Evolutionary conservation across 208 protist species (phyloP).

Genomic region (Borovskyia barvae): DNA sequence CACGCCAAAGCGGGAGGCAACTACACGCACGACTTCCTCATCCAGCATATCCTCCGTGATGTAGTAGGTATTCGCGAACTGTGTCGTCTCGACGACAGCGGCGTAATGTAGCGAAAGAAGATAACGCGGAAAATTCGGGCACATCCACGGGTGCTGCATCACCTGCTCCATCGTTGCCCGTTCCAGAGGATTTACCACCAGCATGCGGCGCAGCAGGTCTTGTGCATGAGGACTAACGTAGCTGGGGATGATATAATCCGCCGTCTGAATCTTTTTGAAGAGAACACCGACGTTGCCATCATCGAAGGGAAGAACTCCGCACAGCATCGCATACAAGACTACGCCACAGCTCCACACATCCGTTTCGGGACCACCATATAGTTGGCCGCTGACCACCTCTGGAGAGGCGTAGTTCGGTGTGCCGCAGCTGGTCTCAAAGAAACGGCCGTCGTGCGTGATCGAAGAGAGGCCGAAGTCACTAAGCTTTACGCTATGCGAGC

Average conservation of each 20-base stretch:
- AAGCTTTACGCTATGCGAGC: constrained; percentile 71
- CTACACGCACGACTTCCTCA: constrained; percentile 46
- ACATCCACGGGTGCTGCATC: constrained; percentile 84
- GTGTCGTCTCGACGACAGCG: constrained; percentile 57
- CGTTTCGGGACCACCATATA: constrained; percentile 75
- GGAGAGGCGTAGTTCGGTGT: constrained; percentile 87
- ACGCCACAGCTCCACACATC: constrained; percentile 90
- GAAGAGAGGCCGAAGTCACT: constrained; percentile 86
- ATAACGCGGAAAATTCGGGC: constrained; percentile 51
- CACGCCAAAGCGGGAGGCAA: constrained; percentile 60
- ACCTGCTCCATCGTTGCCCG: constrained; percentile 89
- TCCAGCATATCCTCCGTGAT: constrained; percentile 46
- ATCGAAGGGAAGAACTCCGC: constrained; percentile 76
- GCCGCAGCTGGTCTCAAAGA: constrained; percentile 87
- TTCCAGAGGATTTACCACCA: constrained; percentile 79
- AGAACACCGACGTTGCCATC: constrained; percentile 62
- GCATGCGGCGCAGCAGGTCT: constrained; percentile 66
- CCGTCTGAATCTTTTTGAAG: constrained; percentile 77
- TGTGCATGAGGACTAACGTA: constrained; percentile 41
- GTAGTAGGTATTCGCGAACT: constrained; percentile 40
- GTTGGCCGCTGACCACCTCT: constrained; percentile 72
- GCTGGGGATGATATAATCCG: constrained; percentile 52
- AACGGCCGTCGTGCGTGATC: constrained; percentile 70
- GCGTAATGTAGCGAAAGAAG: constrained; percentile 72
- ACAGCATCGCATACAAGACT: constrained; percentile 87